Base-by-base conservation (phyloP, 2,329 filamentous ascomycete genomes). In the Hypoxylon sp. region DNA sequence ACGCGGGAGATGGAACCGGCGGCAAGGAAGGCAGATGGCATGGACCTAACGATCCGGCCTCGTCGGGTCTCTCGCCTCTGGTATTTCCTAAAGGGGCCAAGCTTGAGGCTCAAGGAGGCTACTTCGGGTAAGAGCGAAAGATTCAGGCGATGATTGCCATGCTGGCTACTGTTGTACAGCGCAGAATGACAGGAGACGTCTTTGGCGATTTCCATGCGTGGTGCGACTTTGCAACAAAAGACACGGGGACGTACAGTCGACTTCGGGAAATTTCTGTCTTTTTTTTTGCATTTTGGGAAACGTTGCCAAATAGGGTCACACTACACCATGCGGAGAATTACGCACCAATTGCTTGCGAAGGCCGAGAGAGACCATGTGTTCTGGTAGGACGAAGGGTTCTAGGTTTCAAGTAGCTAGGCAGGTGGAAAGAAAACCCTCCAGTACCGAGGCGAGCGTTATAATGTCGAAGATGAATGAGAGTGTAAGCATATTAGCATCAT, bases 171-270 rank as follows among this genome's bases (percentile, higher is more conserved):
- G 77, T 80, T 64, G 70, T 71, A 81, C 78, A 66, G 70, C 74
- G 77, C 67, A 74, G 75, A 67, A 76, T 78, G 76, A 77, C 76
- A 78, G 76, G 76, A 74, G 63, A 67, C 64, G 68, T 59, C 55
- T 59, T 61, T 68, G 62, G 67, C 50, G 61, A 72, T 60, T 68
- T 59, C 63, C 63, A 65, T 70, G 73, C 60, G 63, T 66, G 62
- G 73, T 76, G 67, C 66, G 56, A 76, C 75, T 60, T 75, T 74
- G 71, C 61, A 66, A 74, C 74, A 63, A 68, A 70, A 68, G 72
- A 72, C 70, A 72, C 78, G 78, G 78, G 71, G 78, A 75, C 78
- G 70, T 76, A 77, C 79, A 77, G 72, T 76, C 72, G 78, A 78
- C 75, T 77, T 77, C 77, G 79, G 79, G 77, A 76, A 75, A 76